Evolutionary conservation across 2,329 filamentous ascomycete species (phyloP).

Genomic region (Paraphoma chrysanthemicola): DNA sequence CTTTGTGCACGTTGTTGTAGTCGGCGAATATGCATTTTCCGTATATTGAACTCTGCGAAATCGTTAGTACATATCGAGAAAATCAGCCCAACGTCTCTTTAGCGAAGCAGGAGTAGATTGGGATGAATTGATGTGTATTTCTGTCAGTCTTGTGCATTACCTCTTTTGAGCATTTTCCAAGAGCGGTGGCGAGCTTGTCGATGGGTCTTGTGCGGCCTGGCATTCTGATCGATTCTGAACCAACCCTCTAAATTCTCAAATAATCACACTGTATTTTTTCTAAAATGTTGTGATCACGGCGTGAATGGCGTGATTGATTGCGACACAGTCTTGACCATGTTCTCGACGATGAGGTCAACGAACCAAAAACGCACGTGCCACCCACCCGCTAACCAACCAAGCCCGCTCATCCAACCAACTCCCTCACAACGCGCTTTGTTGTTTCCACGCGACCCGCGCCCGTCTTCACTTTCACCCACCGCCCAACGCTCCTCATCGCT

Average conservation of each 20-base stretch:
- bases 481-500: too few relatives aligned
- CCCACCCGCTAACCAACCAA: neutral
- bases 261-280: too few relatives aligned
- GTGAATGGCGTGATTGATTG: too few relatives aligned
- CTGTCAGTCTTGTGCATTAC: too few relatives aligned
- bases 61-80: too few relatives aligned
- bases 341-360: constrained; percentile 18
- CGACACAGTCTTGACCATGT: neutral
- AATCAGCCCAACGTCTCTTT: too few relatives aligned
- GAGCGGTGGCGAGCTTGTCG: constrained; percentile 71
- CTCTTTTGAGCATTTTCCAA: constrained; percentile 70
- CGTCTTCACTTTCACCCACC: constrained; percentile 11
- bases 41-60: constrained; percentile 78
- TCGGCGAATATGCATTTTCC: constrained; percentile 91
- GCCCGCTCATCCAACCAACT: constrained; percentile 25
- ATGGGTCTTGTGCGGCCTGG: constrained; percentile 64
- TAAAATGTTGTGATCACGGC: too few relatives aligned
- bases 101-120: too few relatives aligned
- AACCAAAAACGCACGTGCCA: constrained; percentile 10
- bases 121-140: too few relatives aligned
- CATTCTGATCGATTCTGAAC: constrained; percentile 23
- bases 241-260: too few relatives aligned
- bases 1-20: constrained; percentile 88
- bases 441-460: constrained; percentile 9
- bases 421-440: constrained; percentile 40